Conservation (phyloP, 257 asterid genomes). For the Penstemon eatonii region DNA sequence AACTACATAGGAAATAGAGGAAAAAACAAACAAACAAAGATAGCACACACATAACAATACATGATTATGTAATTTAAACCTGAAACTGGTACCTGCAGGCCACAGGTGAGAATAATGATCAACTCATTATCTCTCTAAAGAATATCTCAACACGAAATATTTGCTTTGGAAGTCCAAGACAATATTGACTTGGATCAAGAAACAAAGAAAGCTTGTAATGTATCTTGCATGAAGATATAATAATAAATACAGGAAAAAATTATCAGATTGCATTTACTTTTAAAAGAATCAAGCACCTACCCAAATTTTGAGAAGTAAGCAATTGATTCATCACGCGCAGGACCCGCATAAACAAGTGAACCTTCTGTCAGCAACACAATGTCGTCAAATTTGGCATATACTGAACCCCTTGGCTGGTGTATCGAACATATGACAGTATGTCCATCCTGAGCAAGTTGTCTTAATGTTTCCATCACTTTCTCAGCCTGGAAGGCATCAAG, state of each 20-base stretch:
- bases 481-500: slow-evolving; percentile 99
- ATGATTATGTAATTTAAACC: slow-evolving; percentile 16
- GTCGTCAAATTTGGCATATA: slow-evolving; percentile 93
- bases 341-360: slow-evolving; percentile 87
- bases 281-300: slow-evolving; percentile 45
- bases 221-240: neutral
- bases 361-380: slow-evolving; percentile 87
- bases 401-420: slow-evolving; percentile 98
- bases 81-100: neutral
- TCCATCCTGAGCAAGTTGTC: slow-evolving; percentile 90
- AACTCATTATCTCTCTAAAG: neutral
- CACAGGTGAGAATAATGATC: slow-evolving; percentile 4
- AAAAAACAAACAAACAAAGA: neutral
- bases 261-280: slow-evolving; percentile 15
- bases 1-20: neutral
- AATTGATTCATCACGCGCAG: slow-evolving; percentile 73
- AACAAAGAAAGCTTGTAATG: slow-evolving; percentile 4
- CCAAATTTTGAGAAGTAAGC: slow-evolving; percentile 82
- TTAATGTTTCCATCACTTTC: slow-evolving; percentile 93
- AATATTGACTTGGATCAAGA: slow-evolving; percentile 15
- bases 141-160: slow-evolving; percentile 4
- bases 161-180: neutral
- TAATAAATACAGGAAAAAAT: neutral
- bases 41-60: neutral
- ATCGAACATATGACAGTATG: slow-evolving; percentile 97